A percentile compares a stretch with the other conserved stretches of the same genome.
phyloP scores from a whole-genome alignment of 1,284 basidiomycete species.

The Thecaphora thlaspeos region DNA sequence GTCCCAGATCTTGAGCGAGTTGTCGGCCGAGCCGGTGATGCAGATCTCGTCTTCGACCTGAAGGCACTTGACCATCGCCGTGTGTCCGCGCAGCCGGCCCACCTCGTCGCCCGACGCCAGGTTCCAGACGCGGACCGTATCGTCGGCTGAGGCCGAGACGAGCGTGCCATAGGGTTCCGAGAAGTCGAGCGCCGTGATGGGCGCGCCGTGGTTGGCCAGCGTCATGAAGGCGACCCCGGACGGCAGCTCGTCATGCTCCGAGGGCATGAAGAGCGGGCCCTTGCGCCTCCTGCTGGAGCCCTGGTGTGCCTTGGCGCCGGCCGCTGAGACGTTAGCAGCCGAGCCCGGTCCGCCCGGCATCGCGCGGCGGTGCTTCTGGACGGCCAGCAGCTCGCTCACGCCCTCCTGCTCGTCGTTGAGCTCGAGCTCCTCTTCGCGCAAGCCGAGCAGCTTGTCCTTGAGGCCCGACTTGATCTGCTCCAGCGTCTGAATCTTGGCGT shows the following conservation, averaged over 20 bases:
- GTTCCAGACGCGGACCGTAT: slow-evolving; percentile 97
- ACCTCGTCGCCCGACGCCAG: slow-evolving; percentile 74
- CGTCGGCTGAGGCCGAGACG: slow-evolving; percentile 87
- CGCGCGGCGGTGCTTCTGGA: slow-evolving; percentile 47
- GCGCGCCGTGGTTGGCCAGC: slow-evolving; percentile 73
- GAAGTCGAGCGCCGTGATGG: slow-evolving; percentile 87
- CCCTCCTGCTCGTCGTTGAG: slow-evolving; percentile 71
- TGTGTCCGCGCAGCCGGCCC: slow-evolving; percentile 93
- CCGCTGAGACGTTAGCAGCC: slow-evolving; percentile 31
- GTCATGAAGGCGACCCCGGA: slow-evolving; percentile 96
- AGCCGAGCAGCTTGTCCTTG: slow-evolving; percentile 76
- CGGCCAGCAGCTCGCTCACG: slow-evolving; percentile 45
- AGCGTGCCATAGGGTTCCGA: slow-evolving; percentile 94
- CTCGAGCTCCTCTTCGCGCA: slow-evolving; percentile 94
- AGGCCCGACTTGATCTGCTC: slow-evolving; percentile 78
- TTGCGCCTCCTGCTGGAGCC: slow-evolving; percentile 41
- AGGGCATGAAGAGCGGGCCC: slow-evolving; percentile 84
- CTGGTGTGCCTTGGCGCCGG: slow-evolving; percentile 21
- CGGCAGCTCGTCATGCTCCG: slow-evolving; percentile 94
- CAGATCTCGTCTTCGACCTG: slow-evolving; percentile 90
- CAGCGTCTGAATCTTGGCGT: slow-evolving; percentile 65
- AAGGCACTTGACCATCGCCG: slow-evolving; percentile 85
- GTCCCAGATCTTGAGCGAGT: slow-evolving; percentile 83
- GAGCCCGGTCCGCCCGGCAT: slow-evolving; percentile 55
- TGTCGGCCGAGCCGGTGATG: slow-evolving; percentile 90